A percentile compares a stretch with the other conserved stretches of the same genome.
Conservation (phyloP, 371 early-diverging fungal genomes). For the Actinomucor elegans region DNA sequence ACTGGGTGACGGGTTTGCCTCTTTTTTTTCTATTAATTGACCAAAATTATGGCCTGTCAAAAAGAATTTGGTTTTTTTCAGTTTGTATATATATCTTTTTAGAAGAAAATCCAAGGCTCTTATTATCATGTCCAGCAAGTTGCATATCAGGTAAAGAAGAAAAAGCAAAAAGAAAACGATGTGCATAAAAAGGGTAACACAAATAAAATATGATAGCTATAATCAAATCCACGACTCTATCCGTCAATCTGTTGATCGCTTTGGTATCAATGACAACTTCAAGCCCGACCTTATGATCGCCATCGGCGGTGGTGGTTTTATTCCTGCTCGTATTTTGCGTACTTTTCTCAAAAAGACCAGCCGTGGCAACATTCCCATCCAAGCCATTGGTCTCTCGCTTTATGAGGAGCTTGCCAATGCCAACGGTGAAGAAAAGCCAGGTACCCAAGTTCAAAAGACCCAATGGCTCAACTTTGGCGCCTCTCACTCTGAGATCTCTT, state of each 20-base stretch:
- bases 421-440: constrained; percentile 21
- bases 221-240: constrained; percentile 73
- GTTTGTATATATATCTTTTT: neutral
- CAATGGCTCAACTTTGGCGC: constrained; percentile 81
- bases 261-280: constrained; percentile 60
- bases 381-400: constrained; percentile 75
- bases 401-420: constrained; percentile 67
- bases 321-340: constrained; percentile 72
- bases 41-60: neutral
- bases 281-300: constrained; percentile 68
- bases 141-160: constrained; percentile 37
- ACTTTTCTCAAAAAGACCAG: constrained; percentile 72
- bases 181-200: neutral
- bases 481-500: constrained; percentile 52
- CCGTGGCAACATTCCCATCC: constrained; percentile 75
- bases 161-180: neutral
- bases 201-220: constrained; percentile 41
- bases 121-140: constrained; percentile 33
- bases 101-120: neutral
- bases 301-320: constrained; percentile 72
- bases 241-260: constrained; percentile 57
- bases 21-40: neutral
- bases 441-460: constrained; percentile 69
- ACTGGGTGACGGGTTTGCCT: neutral
- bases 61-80: neutral